Conservation (phyloP, 176 grass and related monocot genomes). For the Carex kokanica region DNA sequence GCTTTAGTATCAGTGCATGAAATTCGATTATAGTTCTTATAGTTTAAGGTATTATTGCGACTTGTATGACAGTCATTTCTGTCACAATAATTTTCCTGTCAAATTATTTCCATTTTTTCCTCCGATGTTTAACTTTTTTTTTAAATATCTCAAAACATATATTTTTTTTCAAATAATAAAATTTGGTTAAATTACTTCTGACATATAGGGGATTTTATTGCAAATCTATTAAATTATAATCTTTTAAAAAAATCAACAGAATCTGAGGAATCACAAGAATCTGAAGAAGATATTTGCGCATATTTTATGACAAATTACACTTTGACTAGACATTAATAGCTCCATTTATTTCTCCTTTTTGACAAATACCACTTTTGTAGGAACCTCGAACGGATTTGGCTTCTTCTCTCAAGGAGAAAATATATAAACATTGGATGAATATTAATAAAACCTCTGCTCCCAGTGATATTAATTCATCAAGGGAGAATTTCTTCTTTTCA, state of each 20-base stretch:
- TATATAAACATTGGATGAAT: conserved; percentile 41
- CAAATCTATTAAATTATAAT: background rate
- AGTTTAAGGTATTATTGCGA: background rate
- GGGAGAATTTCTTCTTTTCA: conserved; percentile 44
- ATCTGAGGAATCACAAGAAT: no score
- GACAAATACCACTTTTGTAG: conserved; percentile 21
- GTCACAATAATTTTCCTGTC: no score
- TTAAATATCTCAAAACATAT: background rate
- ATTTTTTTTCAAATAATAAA: background rate
- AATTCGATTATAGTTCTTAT: background rate
- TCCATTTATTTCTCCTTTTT: background rate
- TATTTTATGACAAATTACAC: no score
- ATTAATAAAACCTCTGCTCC: conserved; percentile 31
- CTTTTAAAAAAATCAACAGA: no score
- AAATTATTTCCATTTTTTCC: background rate
- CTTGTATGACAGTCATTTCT: background rate
- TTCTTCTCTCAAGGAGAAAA: conserved; percentile 38
- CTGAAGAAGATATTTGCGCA: no score
- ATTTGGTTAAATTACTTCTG: background rate
- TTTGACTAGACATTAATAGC: background rate
- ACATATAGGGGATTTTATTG: background rate
- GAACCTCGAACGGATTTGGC: conserved; percentile 17
- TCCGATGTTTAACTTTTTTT: background rate
- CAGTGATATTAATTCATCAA: conserved; percentile 30
- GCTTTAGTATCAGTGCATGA: background rate